Evolutionary conservation across 129 eudicot species (phyloP).

Genomic region (Apium graveolens): DNA sequence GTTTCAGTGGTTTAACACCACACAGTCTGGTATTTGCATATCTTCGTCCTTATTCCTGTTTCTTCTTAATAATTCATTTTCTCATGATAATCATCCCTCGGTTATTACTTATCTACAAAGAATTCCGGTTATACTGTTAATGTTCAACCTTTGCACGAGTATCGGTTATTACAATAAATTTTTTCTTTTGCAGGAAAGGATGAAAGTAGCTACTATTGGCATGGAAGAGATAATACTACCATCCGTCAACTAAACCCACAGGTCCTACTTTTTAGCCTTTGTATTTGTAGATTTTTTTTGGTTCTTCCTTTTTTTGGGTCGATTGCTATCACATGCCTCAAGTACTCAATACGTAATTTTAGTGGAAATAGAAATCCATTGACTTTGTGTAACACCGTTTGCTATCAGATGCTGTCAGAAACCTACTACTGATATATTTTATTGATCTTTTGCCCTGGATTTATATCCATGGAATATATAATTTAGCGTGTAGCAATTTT

Average conservation of each 20-base stretch:
- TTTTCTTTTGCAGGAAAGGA: slow-evolving; percentile 44
- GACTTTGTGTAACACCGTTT: not conserved
- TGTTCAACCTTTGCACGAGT: not conserved
- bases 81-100: not conserved
- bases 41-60: not conserved
- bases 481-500: not conserved
- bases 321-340: not conserved
- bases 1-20: slow-evolving; percentile 95
- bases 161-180: not conserved
- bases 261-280: slow-evolving; percentile 32
- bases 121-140: not conserved
- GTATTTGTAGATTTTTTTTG: not conserved
- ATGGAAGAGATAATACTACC: slow-evolving; percentile 82
- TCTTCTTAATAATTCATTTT: not conserved
- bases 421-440: not conserved
- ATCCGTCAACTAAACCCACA: slow-evolving; percentile 87
- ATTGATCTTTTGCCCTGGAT: not conserved
- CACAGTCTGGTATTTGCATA: slow-evolving; percentile 70
- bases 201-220: slow-evolving; percentile 77
- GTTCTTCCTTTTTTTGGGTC: not conserved
- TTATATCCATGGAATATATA: not conserved
- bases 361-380: not conserved
- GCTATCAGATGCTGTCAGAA: not conserved
- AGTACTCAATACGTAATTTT: not conserved
- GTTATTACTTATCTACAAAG: not conserved